Base-by-base conservation (phyloP, 495 filamentous ascomycete genomes). In the Annulohypoxylon maeteangense region DNA sequence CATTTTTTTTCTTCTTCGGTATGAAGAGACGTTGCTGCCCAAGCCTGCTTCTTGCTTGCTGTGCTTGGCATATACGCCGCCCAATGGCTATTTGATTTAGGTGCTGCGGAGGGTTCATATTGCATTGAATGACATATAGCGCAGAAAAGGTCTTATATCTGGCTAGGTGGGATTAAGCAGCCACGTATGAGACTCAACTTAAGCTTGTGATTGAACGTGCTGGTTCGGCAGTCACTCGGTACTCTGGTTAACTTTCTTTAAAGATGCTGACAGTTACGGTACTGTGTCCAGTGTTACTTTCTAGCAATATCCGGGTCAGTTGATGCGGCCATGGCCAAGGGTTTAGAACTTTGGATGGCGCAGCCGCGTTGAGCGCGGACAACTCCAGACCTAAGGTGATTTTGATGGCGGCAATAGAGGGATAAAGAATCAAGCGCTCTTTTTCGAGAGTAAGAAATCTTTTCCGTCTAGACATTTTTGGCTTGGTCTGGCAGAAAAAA, bases 81-180 rank as follows among this genome's bases (percentile, higher is more conserved):
- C 70, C 70, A 73, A 73, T 73, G 60, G 60, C 59, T 65, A 60
- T 45, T 63, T 60, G 64, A 65, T 56, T 59, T 73, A 29, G 61
- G 55, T 62, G 65, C 65, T 68, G 70, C 70, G 63, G 65, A 73
- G 56, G 62, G 70, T 73, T 73, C 53, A 68, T 65, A 73, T 73
- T 73, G 70, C 70, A 73, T 73, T 68, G 60, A 73, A 73, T 73
- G 70, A 73, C 70, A 73, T 73, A 73, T 73, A 73, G 59, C 65
- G 65, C 70, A 73, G 60, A 55, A 65, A 54, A 68, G 70, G 70
- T 65, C 70, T 68, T 73, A 62, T 73, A 73, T 73, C 65, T 68
- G 70, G 70, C 70, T 73, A 68, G 70, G 70, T 73, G 70, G 61
- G 70, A 73, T 73, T 73, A 68, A 73, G 65, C 65, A 73, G 70